Base-by-base conservation (phyloP, 257 asterid genomes). In the Catharanthus roseus region DNA sequence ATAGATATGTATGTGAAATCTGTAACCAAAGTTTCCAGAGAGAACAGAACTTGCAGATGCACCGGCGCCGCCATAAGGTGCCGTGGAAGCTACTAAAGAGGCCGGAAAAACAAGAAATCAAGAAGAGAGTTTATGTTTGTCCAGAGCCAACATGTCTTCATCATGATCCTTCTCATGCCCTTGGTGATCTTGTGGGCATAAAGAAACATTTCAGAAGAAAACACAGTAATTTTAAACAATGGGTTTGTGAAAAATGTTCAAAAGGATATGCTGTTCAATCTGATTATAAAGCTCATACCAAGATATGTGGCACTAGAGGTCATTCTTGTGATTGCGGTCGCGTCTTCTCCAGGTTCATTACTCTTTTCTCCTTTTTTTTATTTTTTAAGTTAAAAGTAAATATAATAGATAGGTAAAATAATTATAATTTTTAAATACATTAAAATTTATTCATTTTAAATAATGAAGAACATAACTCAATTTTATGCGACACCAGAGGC, bases 211-310 rank as follows among this genome's bases (percentile, higher is more conserved):
- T 82, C 23, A 82, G 78, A 23, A 71, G 86, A 53, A 82, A 82
- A 45, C 86, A 79, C 3, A 79, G 84, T 50, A 82, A 82, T 31
- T 54, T 79, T 28, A 82, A 82, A 41, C 80, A 82, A 23, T 82
- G 83, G 81, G 80, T 79, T 72, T 83, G 85, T 68, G 77, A 61
- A 26, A 80, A 81, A 67, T 80, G 84, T 50, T 72, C 78, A 0
- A 83, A 80, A 75, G 85, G 83, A 1, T 83, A 83, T 73, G 87
- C 85, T 39, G 85, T 80, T 70, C 87, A 83, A 15, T 83, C 85
- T 3, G 87, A 83, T 71, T 78, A 62, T 26, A 82, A 80, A 56
- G 85, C 87, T 76, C 87, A 80, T 66, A 45, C 78, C 80, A 83
- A 83, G 73, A 83, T 82, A 18, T 83, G 87, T 75, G 87, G 87